A percentile compares a stretch with the other conserved stretches of the same genome.
phyloP scores from a whole-genome alignment of 148 eudicot genomes.

The Arctostaphylos glauca region DNA sequence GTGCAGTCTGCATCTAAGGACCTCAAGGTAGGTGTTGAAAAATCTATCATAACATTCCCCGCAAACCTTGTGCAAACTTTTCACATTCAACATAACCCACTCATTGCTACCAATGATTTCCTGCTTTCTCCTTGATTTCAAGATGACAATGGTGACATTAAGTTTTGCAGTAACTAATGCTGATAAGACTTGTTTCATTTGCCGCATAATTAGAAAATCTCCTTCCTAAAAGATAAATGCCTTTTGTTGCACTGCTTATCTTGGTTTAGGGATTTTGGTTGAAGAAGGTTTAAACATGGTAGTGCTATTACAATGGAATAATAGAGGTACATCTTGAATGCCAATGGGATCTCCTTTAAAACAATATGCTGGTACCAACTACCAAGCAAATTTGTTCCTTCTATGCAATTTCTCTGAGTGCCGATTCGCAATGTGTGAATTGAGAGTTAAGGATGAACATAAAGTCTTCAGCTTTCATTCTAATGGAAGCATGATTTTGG shows the following conservation, averaged over 20 bases:
- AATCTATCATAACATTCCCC: background rate
- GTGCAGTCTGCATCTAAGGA: constrained; percentile 80
- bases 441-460: background rate
- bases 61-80: background rate
- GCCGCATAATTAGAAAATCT: background rate
- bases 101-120: background rate
- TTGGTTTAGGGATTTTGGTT: background rate
- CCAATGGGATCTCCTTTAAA: background rate
- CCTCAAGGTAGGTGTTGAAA: constrained; percentile 62
- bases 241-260: background rate
- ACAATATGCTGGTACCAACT: background rate
- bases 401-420: background rate
- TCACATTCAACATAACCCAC: background rate
- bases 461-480: background rate
- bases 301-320: background rate
- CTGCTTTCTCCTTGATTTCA: background rate
- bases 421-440: background rate
- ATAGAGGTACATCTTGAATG: background rate
- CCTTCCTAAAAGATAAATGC: background rate
- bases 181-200: background rate
- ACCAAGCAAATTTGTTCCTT: background rate
- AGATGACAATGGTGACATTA: background rate
- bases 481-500: background rate
- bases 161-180: background rate
- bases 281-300: background rate